Conservation (phyloP, 2,329 filamentous ascomycete genomes). For the Zalaria sp. region DNA sequence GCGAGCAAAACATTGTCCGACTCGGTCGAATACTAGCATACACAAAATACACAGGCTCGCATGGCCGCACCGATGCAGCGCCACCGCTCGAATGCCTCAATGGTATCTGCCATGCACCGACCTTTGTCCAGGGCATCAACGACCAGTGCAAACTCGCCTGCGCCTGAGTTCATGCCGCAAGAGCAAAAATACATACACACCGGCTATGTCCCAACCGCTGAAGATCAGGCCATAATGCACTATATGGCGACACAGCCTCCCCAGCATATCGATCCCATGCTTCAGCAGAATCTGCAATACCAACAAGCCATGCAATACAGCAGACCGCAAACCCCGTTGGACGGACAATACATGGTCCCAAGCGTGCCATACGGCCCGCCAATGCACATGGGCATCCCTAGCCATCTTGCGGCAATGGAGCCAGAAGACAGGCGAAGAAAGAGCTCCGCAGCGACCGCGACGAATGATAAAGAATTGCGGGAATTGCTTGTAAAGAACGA, state of each 20-base stretch:
- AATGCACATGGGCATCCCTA: constrained; percentile 1
- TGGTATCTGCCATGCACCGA: constrained; percentile 5
- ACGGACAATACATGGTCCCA: constrained; percentile 4
- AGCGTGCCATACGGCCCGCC: constrained; percentile 2
- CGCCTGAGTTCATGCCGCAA: constrained; percentile 8
- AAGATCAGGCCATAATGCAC: constrained; percentile 6
- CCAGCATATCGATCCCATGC: constrained; percentile 7
- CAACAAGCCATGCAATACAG: constrained; percentile 4
- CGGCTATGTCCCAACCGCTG: constrained; percentile 4
- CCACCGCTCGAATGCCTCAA: constrained; percentile 6
- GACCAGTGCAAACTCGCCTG: constrained; percentile 7
- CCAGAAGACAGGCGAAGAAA: constrained; percentile 35
- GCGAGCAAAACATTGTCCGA: neutral
- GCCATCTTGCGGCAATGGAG: constrained; percentile 2
- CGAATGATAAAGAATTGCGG: constrained; percentile 69
- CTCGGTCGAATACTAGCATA: too few species aligned
- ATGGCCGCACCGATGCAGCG: constrained; percentile 9
- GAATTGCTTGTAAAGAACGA: constrained; percentile 59
- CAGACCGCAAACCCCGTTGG: constrained; percentile 2
- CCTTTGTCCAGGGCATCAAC: constrained; percentile 9
- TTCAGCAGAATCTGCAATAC: constrained; percentile 6
- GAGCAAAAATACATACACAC: constrained; percentile 5
- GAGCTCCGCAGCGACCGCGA: constrained; percentile 53
- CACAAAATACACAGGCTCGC: neutral
- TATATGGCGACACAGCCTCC: constrained; percentile 6